Conservation (phyloP, 1,284 basidiomycete genomes). For the Sanghuangporus baumii region DNA sequence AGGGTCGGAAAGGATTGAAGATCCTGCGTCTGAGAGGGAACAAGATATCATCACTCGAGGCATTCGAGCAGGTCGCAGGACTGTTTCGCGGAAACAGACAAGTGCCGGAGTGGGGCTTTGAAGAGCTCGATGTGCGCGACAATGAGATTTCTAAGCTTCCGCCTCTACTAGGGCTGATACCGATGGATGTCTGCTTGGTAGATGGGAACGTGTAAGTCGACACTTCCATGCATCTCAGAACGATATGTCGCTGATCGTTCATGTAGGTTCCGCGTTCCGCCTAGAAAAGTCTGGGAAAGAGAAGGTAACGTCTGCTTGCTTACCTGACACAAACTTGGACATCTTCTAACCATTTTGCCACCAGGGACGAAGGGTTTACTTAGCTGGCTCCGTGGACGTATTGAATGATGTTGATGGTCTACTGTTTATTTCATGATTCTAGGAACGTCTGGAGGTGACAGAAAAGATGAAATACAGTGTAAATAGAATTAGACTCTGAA, state of each 20-base stretch:
- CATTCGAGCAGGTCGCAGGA: conserved; percentile 52
- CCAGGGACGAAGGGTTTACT: conserved; percentile 65
- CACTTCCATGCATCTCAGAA: background rate
- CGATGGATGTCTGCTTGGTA: conserved; percentile 72
- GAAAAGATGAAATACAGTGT: background rate
- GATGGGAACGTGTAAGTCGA: conserved; percentile 74
- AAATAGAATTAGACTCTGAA: background rate
- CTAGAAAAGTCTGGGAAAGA: conserved; percentile 72
- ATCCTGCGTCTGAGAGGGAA: conserved; percentile 66
- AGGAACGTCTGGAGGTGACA: background rate
- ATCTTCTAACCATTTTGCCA: background rate
- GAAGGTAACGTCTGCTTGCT: conserved; percentile 36
- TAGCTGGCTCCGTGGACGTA: conserved; percentile 65
- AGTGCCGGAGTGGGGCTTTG: conserved; percentile 62
- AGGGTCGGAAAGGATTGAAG: conserved; percentile 45
- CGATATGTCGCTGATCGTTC: conserved; percentile 2
- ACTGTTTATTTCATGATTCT: background rate
- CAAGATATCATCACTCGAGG: conserved; percentile 51
- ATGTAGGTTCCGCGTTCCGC: conserved; percentile 71
- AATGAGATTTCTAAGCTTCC: conserved; percentile 68
- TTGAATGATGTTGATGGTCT: conserved; percentile 38
- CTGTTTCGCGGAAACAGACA: conserved; percentile 58
- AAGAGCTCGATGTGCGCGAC: conserved; percentile 74
- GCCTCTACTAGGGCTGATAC: conserved; percentile 62
- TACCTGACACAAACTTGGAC: background rate